Evolutionary conservation across 1,284 basidiomycete species (phyloP).

Genomic region (Stereum hirsutum): DNA sequence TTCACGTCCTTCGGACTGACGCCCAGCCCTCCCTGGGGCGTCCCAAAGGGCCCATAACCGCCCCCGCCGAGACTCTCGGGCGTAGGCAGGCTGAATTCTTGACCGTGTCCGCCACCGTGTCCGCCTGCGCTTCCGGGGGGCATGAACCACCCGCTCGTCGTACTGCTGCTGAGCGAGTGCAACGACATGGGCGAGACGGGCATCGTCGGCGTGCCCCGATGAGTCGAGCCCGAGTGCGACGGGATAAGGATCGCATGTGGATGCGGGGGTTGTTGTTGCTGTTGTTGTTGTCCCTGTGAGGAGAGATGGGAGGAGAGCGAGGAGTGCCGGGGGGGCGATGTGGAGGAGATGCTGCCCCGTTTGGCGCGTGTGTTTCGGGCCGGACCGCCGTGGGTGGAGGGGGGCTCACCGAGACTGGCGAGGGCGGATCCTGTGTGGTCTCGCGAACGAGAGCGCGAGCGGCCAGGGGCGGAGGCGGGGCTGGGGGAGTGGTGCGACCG

Average conservation of each 20-base stretch:
- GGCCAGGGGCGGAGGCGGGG: conserved; percentile 23
- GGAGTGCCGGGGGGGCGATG: conserved; percentile 30
- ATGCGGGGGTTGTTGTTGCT: conserved; percentile 14
- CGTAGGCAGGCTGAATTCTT: conserved; percentile 25
- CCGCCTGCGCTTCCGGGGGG: not conserved
- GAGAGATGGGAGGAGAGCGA: conserved; percentile 17
- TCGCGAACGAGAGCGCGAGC: conserved; percentile 39
- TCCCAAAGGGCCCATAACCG: conserved; percentile 9
- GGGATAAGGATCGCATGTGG: conserved; percentile 59
- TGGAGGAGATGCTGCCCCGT: conserved; percentile 38
- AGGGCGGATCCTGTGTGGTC: conserved; percentile 5
- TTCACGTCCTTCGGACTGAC: conserved; percentile 24
- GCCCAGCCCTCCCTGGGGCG: conserved; percentile 14
- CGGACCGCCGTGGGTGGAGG: conserved; percentile 26
- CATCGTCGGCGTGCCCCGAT: conserved; percentile 13
- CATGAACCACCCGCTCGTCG: conserved; percentile 4
- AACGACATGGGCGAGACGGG: conserved; percentile 22
- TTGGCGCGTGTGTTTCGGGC: conserved; percentile 25
- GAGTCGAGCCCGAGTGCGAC: conserved; percentile 13
- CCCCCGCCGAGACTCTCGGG: conserved; percentile 24
- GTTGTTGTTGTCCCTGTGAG: too few species aligned
- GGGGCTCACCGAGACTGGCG: conserved; percentile 13
- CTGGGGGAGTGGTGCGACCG: conserved; percentile 23
- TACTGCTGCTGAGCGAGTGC: conserved; percentile 13
- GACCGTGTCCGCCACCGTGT: not conserved